Evolutionary conservation across 1,139 yeast species (phyloP), one percentile per base, ranked within the genome.

Genomic region (Candida sojae): DNA sequence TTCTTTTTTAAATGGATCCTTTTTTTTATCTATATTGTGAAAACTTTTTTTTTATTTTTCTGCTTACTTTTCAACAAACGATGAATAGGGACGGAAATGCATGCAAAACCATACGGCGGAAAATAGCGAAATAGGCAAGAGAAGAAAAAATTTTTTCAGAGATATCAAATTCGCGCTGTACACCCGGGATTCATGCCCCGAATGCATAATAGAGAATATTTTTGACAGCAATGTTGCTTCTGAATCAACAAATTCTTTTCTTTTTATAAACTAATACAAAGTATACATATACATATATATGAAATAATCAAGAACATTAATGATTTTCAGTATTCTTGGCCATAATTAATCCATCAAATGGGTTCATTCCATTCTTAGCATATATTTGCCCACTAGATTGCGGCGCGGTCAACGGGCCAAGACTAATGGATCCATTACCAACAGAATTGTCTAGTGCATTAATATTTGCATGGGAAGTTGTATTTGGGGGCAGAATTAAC

Each of bases 321-420:
- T 43, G 42, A n/a, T 31, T 47, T n/a, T 35, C 33, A 17, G 48
- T 53, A 12, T 40, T 37, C 30, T 50, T 53, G 8, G 72, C 72
- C 61, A 71, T 57, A 17, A 72, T 71, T 39, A 72, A 57, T 11
- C 75, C 75, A 53, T 73, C 78, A 52, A 72, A 73, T 10, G 78
- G 78, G 53, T 73, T 73, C 57, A 68, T 60, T 0, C 75, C 76
- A 50, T 68, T 67, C 46, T 61, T 70, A 7, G 73, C 76, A 53
- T 57, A 66, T 44, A 48, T 41, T 50, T 69, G 77, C 5, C 75
- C 77, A 2, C 62, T 57, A 1, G 75, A 66, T 43, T 69, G 73
- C 0, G 75, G 73, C 1, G 73, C 73, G 3, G 73, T 68, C 26
- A 61, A 53, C 3, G 68, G 60, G 4, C 61, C 64, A 25, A 25